Base-by-base conservation (phyloP, 441 rosid species). In the Viola pubescens region DNA sequence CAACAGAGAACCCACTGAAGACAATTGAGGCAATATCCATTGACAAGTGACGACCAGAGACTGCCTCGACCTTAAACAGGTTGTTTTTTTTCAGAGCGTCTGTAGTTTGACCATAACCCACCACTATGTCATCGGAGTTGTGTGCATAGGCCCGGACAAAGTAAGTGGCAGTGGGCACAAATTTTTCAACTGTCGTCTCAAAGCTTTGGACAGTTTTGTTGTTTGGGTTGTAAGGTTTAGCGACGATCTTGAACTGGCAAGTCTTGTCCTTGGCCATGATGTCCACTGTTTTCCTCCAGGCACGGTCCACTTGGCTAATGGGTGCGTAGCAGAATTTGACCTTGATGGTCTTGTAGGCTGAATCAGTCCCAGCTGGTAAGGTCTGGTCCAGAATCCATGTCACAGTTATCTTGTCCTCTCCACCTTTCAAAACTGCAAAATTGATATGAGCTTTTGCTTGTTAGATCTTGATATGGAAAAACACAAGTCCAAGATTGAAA, bases 231-330 rank as follows among this genome's bases (percentile, higher is more conserved):
- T 79, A 79, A 4, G 82, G 82, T 44, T 19, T 63, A 2, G 69
- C 9, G 1, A 58, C 76, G 10, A 84, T 73, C 6, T 56, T 68
- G 54, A 68, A 44, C 63, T 65, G 82, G 70, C 94, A 86, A 6
- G 94, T 86, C 77, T 73, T 86, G 81, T 86, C 94, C 66, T 80
- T 84, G 51, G 40, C 5, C 4, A 84, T 59, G n/a, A 68, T 13
- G 54, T 83, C 89, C 12, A 2, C 65, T 1, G 88, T 84, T 62
- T 79, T 83, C 62, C 94, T 74, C 94, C 94, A 86, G 5, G 80
- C 71, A 19, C 94, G 77, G 60, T 86, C 86, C 38, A 45, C 60
- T 59, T 82, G 94, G 79, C 94, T 86, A 37, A 79, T 19, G 0
- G 90, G 90, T 2, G 83, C 85, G 70, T 74, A 86, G 73, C 90